Percentiles rank a stretch among this genome's conserved stretches.
Conservation (phyloP, 228 moss, liverwort and hornwort species). For the Sphagnum magellanicum region DNA sequence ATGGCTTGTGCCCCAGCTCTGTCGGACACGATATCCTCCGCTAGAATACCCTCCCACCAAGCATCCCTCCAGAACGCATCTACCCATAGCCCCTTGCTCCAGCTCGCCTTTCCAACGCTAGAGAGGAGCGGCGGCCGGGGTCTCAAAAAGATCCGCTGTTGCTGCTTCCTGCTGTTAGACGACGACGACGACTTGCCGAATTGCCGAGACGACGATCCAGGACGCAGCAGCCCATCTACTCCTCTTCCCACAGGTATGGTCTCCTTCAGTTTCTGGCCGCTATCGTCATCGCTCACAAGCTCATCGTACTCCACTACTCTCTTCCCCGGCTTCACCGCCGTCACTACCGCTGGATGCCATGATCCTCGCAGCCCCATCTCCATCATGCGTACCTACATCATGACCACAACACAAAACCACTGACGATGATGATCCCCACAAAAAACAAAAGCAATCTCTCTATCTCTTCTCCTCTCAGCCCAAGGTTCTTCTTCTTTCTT, state of each 20-base stretch:
- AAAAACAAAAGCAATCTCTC: not conserved
- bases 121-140: slow-evolving; percentile 22
- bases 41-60: slow-evolving; percentile 63
- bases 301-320: slow-evolving; percentile 44
- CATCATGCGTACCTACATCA: slow-evolving; percentile 43
- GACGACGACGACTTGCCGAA: slow-evolving; percentile 2
- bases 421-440: not conserved
- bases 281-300: slow-evolving; percentile 37
- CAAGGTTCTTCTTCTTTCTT: too few species aligned
- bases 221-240: slow-evolving; percentile 15
- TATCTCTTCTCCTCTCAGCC: too few species aligned
- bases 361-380: slow-evolving; percentile 53
- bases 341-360: slow-evolving; percentile 50
- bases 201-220: slow-evolving; percentile 11
- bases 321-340: slow-evolving; percentile 24
- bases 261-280: slow-evolving; percentile 32
- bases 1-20: slow-evolving; percentile 1
- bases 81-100: slow-evolving; percentile 45
- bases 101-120: slow-evolving; percentile 15
- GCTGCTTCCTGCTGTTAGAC: not conserved
- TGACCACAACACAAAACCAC: slow-evolving; percentile 2
- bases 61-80: slow-evolving; percentile 45
- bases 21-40: slow-evolving; percentile 17
- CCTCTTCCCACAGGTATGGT: slow-evolving; percentile 25
- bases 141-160: slow-evolving; percentile 6